Evolutionary conservation across 306 rosid species (phyloP), one percentile per base, ranked within the genome.

Genomic region (Acacia crassicarpa): DNA sequence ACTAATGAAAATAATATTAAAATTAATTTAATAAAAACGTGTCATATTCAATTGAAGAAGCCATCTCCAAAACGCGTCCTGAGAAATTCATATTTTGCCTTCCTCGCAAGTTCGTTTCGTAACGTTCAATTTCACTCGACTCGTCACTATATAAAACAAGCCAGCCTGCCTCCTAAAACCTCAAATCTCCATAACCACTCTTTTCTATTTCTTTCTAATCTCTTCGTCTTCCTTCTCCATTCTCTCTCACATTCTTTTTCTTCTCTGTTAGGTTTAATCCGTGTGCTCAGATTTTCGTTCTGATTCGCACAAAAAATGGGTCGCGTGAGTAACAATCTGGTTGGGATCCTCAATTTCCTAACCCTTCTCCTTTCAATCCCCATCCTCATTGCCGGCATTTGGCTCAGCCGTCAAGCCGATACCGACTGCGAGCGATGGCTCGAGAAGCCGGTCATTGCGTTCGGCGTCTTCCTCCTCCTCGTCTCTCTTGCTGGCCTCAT

Each of bases 401-500:
- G 95, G 95, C 95, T 93, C 9, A 76, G 84, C 82, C 83, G 77
- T 12, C 92, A 89, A 25, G 89, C 90, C n/a, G 44, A 25, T 19
- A 67, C 83, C 41, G 91, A 84, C 15, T 93, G 97, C 73, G 94
- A 89, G 81, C 78, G 77, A 32, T 91, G 89, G 74, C 88, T 93
- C 1, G 86, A 93, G 62, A 86, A 46, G 71, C 94, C 95, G 0
- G 10, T 91, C 6, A 91, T 93, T 30, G 76, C 82, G 9, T 58
- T 93, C 33, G 95, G 94, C 23, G 91, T 83, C 2, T 93, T 93
- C 81, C 92, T 91, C 10, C 46, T 93, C 46, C 0, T 93, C 30
- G 91, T 93, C 38, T 91, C 97, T 1, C 80, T 93, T 11, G 91
- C 91, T 2, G 95, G 97, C 3, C 72, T 93, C 2, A 40, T 91